These are phyloP conservation scores for Blastocystis sp. DNA, from an alignment of 352 stramenopile genomes.

Conservation along the genomic window DNA sequence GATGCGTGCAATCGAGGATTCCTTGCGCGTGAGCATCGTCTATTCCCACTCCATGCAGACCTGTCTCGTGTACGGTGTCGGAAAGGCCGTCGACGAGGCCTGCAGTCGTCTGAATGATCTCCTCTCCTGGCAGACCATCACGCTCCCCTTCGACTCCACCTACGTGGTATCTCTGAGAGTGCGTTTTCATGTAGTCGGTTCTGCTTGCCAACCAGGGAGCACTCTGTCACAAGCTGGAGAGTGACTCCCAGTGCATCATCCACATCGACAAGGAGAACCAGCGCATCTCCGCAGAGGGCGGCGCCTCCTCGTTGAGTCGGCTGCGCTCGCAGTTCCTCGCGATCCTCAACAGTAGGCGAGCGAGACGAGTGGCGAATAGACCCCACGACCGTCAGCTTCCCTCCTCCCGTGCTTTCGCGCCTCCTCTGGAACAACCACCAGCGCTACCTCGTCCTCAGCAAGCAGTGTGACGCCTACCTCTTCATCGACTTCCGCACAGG, in stretches of 20 bases:
- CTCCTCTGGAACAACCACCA: not conserved
- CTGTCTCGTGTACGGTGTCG: not conserved
- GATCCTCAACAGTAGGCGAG: not conserved
- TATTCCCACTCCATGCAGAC: not conserved
- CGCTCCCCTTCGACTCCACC: not conserved
- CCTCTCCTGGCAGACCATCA: not conserved
- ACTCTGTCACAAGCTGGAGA: not conserved
- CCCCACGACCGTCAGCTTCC: not conserved
- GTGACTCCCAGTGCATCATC: not conserved
- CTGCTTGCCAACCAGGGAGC: not conserved
- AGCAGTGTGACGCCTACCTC: not conserved
- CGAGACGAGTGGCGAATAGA: too few relatives aligned
- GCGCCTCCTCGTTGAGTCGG: not conserved
- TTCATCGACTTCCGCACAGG: not conserved
- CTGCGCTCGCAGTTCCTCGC: not conserved
- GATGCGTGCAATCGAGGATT: not conserved
- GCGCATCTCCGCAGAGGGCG: not conserved
- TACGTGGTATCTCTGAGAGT: not conserved
- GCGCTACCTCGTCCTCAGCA: not conserved
- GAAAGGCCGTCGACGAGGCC: not conserved
- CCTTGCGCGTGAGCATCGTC: not conserved
- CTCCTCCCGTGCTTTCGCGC: not conserved
- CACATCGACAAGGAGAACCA: not conserved
- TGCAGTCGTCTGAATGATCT: not conserved
- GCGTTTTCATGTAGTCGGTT: not conserved